phyloP scores from a whole-genome alignment of 805 yeast genomes.

The Brettanomyces custersianus region DNA sequence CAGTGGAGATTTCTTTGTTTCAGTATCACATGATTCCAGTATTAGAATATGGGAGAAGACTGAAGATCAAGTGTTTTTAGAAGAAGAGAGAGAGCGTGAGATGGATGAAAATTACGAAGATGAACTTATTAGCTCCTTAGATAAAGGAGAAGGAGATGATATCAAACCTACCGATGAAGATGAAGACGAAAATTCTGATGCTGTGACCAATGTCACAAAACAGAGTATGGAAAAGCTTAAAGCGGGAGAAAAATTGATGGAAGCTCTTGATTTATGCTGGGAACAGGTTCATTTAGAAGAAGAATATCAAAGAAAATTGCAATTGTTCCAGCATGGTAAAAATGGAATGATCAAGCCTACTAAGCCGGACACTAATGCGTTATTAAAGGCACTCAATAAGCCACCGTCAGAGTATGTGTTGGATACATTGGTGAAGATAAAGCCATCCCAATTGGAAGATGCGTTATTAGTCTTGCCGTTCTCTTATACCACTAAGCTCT shows the following conservation, averaged over 20 bases:
- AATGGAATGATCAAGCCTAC: conserved; percentile 41
- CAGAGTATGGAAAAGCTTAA: conserved; percentile 88
- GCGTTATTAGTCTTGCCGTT: conserved; percentile 88
- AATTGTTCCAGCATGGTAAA: conserved; percentile 26
- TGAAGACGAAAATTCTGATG: conserved; percentile 37
- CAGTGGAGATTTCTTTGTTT: conserved; percentile 62
- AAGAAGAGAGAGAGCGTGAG: conserved; percentile 94
- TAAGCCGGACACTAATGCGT: conserved; percentile 57
- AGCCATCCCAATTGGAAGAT: conserved; percentile 83
- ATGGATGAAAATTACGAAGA: conserved; percentile 86
- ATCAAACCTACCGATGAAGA: conserved; percentile 25
- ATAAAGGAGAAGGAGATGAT: conserved; percentile 32
- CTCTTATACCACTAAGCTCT: conserved; percentile 63
- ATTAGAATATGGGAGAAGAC: conserved; percentile 90
- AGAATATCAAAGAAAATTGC: conserved; percentile 37
- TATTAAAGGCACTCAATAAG: conserved; percentile 64
- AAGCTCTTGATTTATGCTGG: conserved; percentile 78
- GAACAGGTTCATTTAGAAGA: conserved; percentile 55
- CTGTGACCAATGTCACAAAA: conserved; percentile 57
- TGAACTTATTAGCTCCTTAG: conserved; percentile 66
- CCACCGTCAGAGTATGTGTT: conserved; percentile 74
- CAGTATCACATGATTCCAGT: conserved; percentile 90
- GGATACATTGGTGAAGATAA: conserved; percentile 60
- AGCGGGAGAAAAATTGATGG: conserved; percentile 89
- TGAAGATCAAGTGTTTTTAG: conserved; percentile 91